Base-by-base conservation (phyloP, 176 grass and related monocot genomes). In the Melocanna baccifera region DNA sequence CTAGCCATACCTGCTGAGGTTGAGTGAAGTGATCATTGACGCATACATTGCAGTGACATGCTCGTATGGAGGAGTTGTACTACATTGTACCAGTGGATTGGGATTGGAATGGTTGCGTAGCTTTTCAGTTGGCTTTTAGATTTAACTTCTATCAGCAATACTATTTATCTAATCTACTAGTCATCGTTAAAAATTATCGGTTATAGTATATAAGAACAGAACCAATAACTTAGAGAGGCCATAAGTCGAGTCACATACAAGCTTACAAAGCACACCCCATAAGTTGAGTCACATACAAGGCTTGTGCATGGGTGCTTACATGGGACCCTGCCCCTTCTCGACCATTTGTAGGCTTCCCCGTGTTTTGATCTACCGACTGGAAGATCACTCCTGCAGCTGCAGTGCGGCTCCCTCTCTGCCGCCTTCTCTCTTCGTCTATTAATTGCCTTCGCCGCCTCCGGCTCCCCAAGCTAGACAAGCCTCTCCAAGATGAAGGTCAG, bases 401-500 rank as follows among this genome's bases (percentile, higher is more conserved):
- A 71, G 81, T 69, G 72, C 36, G 6, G 46, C 61, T 22, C 20
- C 25, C 41, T 58, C 74, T 88, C 73, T 82, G 79, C 58, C 53
- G 81, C 53, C 79, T 77, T 48, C 81, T 76, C 41, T 67, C 61
- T 22, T 62, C 80, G 39, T 91, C 86, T 88, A 93, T 91, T 93
- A 89, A 86, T 89, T 89, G 83, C 77, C 55, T 48, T 39, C 25
- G 29, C 72, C 23, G 25, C 80, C 69, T 22, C 67, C 43, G n/a
- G 16, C 72, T 78, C 72, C 51, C 91, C 61, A 20, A 83, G 5
- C 57, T 65, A 67, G 26, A 15, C 67, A 61, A 48, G 62, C 81
- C 65, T 78, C 77, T 43, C 69, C 86, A 81, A 81, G 11, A 97
- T 97, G 95, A 97, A 91, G 95, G 90, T 94, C 25, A 85, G 85